Conservation (phyloP, 805 yeast genomes). For the Candida xyloterini region DNA sequence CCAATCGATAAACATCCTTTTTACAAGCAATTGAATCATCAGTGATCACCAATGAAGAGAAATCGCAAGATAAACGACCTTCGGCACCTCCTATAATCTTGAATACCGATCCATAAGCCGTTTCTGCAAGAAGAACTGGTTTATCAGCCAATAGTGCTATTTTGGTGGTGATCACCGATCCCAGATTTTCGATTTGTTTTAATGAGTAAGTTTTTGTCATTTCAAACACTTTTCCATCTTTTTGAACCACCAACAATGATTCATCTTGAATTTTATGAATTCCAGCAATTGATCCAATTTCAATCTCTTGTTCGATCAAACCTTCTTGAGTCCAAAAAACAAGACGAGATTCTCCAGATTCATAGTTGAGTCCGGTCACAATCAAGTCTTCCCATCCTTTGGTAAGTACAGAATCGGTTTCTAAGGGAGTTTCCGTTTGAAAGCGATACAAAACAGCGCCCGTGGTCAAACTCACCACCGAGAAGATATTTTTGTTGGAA, state of each 20-base stretch:
- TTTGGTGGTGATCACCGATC: not conserved
- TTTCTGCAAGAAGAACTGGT: slow-evolving; percentile 1
- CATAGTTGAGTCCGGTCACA: slow-evolving; percentile 19
- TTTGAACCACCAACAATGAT: slow-evolving; percentile 11
- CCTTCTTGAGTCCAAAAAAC: slow-evolving; percentile 20
- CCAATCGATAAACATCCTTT: slow-evolving; percentile 13
- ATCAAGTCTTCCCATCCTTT: slow-evolving; percentile 12
- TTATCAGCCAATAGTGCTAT: slow-evolving; percentile 1
- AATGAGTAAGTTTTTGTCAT: slow-evolving; percentile 7
- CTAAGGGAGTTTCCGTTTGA: slow-evolving; percentile 21
- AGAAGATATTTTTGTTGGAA: slow-evolving; percentile 28
- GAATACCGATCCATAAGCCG: not conserved
- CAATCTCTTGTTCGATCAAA: slow-evolving; percentile 19
- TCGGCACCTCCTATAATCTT: slow-evolving; percentile 1
- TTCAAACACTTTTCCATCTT: slow-evolving; percentile 7
- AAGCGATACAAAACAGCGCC: slow-evolving; percentile 33
- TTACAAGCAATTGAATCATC: slow-evolving; percentile 14
- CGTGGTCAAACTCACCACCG: slow-evolving; percentile 23
- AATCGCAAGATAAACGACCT: slow-evolving; percentile 11
- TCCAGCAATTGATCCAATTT: slow-evolving; percentile 16
- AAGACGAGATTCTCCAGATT: slow-evolving; percentile 11
- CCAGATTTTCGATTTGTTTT: not conserved
- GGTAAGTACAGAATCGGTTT: slow-evolving; percentile 11
- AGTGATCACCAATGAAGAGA: slow-evolving; percentile 8
- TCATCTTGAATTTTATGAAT: slow-evolving; percentile 7